These are phyloP conservation scores for Abrus pulchellus DNA, from an alignment of 306 rosid genomes.

Conservation along the genomic window DNA sequence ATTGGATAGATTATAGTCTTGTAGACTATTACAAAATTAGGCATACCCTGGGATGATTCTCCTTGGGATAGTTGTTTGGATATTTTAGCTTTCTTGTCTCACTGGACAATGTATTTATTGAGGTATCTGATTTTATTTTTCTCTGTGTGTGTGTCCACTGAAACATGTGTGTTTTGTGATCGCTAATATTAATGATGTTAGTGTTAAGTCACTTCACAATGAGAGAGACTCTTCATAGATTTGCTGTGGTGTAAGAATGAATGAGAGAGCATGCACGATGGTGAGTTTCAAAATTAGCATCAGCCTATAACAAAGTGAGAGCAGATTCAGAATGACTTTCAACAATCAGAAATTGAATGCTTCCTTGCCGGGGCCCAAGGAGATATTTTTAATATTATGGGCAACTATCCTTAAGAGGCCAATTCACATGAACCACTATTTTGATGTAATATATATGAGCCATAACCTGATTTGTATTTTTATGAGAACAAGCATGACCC, in stretches of 20 bases:
- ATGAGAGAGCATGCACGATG: not conserved
- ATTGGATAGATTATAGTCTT: not conserved
- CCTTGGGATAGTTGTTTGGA: not conserved
- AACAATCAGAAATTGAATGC: conserved; percentile 25
- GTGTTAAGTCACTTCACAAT: not conserved
- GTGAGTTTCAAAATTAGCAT: not conserved
- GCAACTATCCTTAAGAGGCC: not conserved
- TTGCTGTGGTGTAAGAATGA: not conserved
- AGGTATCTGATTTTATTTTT: not conserved
- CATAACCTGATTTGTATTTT: conserved; percentile 12
- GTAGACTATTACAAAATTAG: not conserved
- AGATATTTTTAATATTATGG: not conserved
- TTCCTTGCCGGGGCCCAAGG: not conserved
- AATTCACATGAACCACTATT: not conserved
- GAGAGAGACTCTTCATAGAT: conserved; percentile 3
- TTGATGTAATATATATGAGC: not conserved
- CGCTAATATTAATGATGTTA: not conserved
- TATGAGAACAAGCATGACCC: not conserved
- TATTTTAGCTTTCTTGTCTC: not conserved
- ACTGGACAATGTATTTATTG: not conserved
- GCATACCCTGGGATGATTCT: not conserved
- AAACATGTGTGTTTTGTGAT: conserved; percentile 5
- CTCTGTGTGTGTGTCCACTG: not conserved
- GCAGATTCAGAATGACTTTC: conserved; percentile 4
- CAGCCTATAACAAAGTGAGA: not conserved